These are phyloP conservation scores for Perkinsus chesapeaki DNA, from an alignment of 169 alveolate species.

Conservation along the genomic window DNA sequence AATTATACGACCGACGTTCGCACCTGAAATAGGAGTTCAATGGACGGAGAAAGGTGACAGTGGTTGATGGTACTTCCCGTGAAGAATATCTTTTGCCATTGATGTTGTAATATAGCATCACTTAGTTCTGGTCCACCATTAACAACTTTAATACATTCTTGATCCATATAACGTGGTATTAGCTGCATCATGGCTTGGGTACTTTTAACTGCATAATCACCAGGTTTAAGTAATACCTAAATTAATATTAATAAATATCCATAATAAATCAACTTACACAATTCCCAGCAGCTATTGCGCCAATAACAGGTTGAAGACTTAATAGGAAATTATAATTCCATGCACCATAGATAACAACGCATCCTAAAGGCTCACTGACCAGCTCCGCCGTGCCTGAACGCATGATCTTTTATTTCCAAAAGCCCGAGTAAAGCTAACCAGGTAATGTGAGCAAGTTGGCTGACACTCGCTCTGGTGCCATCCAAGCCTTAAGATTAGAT, in stretches of 20 bases:
- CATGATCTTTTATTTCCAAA: background rate
- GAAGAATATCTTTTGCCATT: constrained; percentile 64
- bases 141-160: constrained; percentile 33
- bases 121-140: constrained; percentile 66
- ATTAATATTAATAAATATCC: background rate
- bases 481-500: constrained; percentile 36
- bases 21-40: constrained; percentile 3
- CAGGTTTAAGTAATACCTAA: constrained; percentile 51
- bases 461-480: constrained; percentile 39
- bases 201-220: constrained; percentile 56
- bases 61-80: no score
- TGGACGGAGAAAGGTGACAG: background rate
- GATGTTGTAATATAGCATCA: constrained; percentile 40
- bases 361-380: constrained; percentile 68
- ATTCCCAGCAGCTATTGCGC: constrained; percentile 73
- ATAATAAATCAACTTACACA: constrained; percentile 18
- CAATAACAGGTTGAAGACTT: constrained; percentile 47
- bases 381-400: constrained; percentile 37
- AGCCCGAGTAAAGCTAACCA: background rate
- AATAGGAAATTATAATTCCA: constrained; percentile 71
- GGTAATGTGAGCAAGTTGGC: constrained; percentile 56
- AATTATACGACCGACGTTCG: constrained; percentile 70
- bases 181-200: constrained; percentile 50
- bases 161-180: constrained; percentile 42
- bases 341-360: constrained; percentile 60